phyloP scores from a whole-genome alignment of 208 protist species.

The Sergeia podlipaevii region DNA sequence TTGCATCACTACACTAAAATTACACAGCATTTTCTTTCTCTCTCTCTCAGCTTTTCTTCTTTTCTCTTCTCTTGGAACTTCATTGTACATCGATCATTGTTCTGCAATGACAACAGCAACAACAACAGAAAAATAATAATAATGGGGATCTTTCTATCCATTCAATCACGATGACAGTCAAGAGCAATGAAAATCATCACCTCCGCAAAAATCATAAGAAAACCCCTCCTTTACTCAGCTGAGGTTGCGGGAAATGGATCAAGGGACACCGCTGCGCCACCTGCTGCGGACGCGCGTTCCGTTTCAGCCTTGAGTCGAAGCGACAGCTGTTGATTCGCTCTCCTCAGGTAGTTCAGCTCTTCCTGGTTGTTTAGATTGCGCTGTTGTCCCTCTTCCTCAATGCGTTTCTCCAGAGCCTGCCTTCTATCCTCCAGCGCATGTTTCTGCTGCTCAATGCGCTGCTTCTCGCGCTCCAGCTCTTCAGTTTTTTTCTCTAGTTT shows the following conservation, averaged over 20 bases:
- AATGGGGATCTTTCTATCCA: too few species aligned
- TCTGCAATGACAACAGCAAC: too few species aligned
- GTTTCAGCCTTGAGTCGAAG: constrained; percentile 83
- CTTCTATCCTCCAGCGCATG: constrained; percentile 24
- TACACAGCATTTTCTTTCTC: too few species aligned
- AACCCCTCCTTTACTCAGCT: background rate
- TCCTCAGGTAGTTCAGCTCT: constrained; percentile 94
- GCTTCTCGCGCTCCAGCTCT: constrained; percentile 9
- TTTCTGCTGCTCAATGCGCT: constrained; percentile 21
- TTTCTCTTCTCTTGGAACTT: too few species aligned
- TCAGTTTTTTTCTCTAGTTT: background rate
- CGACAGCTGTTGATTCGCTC: constrained; percentile 94
- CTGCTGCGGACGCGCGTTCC: constrained; percentile 43
- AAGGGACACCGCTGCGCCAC: constrained; percentile 3
- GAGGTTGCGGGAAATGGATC: too few species aligned
- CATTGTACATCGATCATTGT: too few species aligned
- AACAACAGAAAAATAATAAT: too few species aligned
- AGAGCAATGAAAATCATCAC: too few species aligned
- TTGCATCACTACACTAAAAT: too few species aligned
- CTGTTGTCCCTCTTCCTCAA: constrained; percentile 32
- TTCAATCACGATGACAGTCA: too few species aligned
- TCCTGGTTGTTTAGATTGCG: constrained; percentile 90
- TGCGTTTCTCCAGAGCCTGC: constrained; percentile 19
- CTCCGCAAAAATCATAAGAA: background rate
- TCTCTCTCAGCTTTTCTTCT: too few species aligned